A percentile compares a stretch with the other conserved stretches of the same genome.
phyloP scores from a whole-genome alignment of 2,329 filamentous ascomycete species.

The Trichoderma afroharzianum region DNA sequence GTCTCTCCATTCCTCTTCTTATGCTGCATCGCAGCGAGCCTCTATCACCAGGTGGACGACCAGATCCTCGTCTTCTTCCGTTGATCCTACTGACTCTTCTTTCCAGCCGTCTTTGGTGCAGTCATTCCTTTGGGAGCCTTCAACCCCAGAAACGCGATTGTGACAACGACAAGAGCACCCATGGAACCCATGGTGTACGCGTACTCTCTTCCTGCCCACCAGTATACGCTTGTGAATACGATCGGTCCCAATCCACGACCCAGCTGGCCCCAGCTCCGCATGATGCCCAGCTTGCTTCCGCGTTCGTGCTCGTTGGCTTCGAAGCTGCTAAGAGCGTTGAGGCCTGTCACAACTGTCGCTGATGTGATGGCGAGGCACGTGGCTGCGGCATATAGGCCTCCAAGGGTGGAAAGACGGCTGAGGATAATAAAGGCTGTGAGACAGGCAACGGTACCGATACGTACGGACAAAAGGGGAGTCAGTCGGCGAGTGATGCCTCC shows the following conservation, averaged over 20 bases:
- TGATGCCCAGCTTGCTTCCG: conserved; percentile 79
- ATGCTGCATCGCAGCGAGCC: no score
- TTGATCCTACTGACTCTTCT: conserved; percentile 23
- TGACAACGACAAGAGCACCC: conserved; percentile 72
- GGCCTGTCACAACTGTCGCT: conserved; percentile 87
- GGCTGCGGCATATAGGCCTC: conserved; percentile 75
- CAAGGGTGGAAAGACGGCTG: conserved; percentile 62
- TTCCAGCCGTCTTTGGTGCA: conserved; percentile 19
- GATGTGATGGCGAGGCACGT: conserved; percentile 84
- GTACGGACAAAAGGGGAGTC: conserved; percentile 74
- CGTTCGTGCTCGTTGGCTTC: conserved; percentile 78
- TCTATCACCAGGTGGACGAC: neutral
- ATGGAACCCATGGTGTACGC: conserved; percentile 79
- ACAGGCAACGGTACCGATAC: conserved; percentile 73
- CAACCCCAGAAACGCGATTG: conserved; percentile 66
- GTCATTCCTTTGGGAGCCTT: conserved; percentile 53
- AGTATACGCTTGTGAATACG: conserved; percentile 91
- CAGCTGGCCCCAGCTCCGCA: conserved; percentile 79
- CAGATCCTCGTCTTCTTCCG: neutral
- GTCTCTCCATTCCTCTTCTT: neutral
- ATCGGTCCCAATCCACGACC: conserved; percentile 84
- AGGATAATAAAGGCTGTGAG: conserved; percentile 78
- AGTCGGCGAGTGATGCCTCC: conserved; percentile 85
- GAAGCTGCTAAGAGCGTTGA: conserved; percentile 89
- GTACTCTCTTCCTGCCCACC: conserved; percentile 89